Evolutionary conservation across 176 grass and related monocot species (phyloP).

Genomic region (Oryza longistaminata): DNA sequence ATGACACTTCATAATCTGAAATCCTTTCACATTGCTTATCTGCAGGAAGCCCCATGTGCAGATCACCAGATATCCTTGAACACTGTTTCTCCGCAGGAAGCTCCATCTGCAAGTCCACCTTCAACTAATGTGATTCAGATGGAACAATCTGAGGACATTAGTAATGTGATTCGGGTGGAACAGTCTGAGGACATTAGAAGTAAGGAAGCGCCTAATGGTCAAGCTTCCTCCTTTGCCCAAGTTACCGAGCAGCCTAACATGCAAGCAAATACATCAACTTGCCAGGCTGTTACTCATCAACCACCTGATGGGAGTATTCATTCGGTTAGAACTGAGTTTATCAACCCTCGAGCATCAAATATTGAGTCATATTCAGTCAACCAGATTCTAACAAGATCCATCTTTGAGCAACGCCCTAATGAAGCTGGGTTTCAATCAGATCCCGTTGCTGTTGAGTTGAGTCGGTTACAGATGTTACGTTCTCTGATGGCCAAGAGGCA

Average conservation of each 20-base stretch:
- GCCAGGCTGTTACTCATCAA: slow-evolving; percentile 11
- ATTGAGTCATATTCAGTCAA: slow-evolving; percentile 14
- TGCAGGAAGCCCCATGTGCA: not conserved
- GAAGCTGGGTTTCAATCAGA: slow-evolving; percentile 27
- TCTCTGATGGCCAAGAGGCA: slow-evolving; percentile 44
- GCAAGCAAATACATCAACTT: slow-evolving; percentile 3
- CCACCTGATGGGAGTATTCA: slow-evolving; percentile 19
- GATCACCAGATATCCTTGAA: not conserved
- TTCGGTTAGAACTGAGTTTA: slow-evolving; percentile 31
- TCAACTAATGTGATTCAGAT: slow-evolving; percentile 22
- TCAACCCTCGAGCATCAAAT: slow-evolving; percentile 21
- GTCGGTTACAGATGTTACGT: slow-evolving; percentile 21
- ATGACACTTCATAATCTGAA: slow-evolving; percentile 26
- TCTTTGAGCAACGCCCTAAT: slow-evolving; percentile 9
- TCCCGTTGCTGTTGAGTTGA: slow-evolving; percentile 36
- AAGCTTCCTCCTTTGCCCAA: slow-evolving; percentile 17
- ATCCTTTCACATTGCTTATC: not conserved
- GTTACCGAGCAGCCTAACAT: slow-evolving; percentile 26
- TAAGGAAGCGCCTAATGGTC: slow-evolving; percentile 4
- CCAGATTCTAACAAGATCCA: slow-evolving; percentile 27
- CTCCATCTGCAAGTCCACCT: slow-evolving; percentile 36
- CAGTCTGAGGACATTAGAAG: slow-evolving; percentile 16
- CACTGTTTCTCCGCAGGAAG: slow-evolving; percentile 21
- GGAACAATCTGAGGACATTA: slow-evolving; percentile 22
- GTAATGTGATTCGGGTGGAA: slow-evolving; percentile 13